phyloP scores from a whole-genome alignment of 2,329 filamentous ascomycete genomes.

The Calonectria montana region DNA sequence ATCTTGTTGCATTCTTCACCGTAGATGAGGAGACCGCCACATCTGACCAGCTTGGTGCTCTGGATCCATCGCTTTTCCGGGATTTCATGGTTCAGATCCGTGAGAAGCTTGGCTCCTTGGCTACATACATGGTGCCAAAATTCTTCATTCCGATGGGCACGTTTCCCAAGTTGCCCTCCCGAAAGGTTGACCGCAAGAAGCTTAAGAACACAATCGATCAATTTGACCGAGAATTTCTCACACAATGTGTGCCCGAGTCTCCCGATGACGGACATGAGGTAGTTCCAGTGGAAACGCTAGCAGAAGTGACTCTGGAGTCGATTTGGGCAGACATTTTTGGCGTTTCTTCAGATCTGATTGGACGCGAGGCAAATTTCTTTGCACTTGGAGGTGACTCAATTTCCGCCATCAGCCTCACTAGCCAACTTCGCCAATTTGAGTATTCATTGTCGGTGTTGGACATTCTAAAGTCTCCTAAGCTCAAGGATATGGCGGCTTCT shows the following conservation, averaged over 20 bases:
- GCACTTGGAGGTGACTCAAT: slow-evolving; percentile 53
- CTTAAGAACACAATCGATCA: slow-evolving; percentile 14
- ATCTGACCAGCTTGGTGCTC: background rate
- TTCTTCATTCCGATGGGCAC: slow-evolving; percentile 34
- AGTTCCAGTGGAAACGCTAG: background rate
- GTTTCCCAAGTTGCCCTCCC: slow-evolving; percentile 40
- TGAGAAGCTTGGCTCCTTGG: slow-evolving; percentile 11
- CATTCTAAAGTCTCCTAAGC: slow-evolving; percentile 34
- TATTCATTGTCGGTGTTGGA: slow-evolving; percentile 38
- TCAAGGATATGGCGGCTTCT: slow-evolving; percentile 19
- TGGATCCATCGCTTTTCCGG: background rate
- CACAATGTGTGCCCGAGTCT: background rate
- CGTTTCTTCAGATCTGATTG: background rate
- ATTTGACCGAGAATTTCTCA: background rate
- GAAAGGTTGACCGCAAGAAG: slow-evolving; percentile 42
- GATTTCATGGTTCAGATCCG: background rate
- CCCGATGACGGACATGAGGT: background rate
- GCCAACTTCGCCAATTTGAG: slow-evolving; percentile 41
- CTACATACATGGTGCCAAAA: slow-evolving; percentile 44
- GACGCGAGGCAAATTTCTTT: slow-evolving; percentile 48
- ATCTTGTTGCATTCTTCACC: slow-evolving; percentile 4
- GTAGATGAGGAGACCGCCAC: background rate
- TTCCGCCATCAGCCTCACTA: slow-evolving; percentile 57
- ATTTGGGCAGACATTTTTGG: background rate
- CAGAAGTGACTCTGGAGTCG: background rate